phyloP scores from a whole-genome alignment of 2,329 filamentous ascomycete genomes.

The Fusarium sp. region DNA sequence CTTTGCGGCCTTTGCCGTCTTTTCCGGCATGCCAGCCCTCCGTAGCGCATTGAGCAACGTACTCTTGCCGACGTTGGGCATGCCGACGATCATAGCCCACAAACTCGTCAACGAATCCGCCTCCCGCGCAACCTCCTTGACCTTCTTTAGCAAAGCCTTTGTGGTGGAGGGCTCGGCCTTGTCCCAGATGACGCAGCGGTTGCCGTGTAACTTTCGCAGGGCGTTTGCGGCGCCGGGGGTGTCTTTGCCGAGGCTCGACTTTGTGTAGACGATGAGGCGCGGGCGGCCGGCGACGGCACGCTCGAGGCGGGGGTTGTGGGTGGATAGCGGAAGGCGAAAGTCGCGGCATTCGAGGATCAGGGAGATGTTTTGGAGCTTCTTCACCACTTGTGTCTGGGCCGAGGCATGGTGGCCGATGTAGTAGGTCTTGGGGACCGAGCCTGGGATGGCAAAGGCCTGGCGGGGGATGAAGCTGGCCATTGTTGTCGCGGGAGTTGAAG shows the following conservation, averaged over 20 bases:
- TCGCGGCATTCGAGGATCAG: conserved; percentile 96
- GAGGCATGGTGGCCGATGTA: conserved; percentile 93
- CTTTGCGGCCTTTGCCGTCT: conserved; percentile 73
- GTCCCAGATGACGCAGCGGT: conserved; percentile 59
- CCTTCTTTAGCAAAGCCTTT: conserved; percentile 52
- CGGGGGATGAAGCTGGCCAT: conserved; percentile 76
- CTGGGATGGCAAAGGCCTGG: conserved; percentile 75
- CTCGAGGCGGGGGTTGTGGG: conserved; percentile 91
- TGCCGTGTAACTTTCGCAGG: conserved; percentile 51
- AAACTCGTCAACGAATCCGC: conserved; percentile 79
- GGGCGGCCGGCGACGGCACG: conserved; percentile 77
- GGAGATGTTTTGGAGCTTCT: conserved; percentile 83
- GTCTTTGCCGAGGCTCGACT: conserved; percentile 76
- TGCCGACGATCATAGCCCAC: conserved; percentile 89
- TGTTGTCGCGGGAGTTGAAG: conserved; percentile 9
- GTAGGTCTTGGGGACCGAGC: conserved; percentile 86
- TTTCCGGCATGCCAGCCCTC: conserved; percentile 66
- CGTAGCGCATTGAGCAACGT: conserved; percentile 92
- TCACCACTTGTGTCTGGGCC: conserved; percentile 81
- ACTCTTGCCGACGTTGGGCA: conserved; percentile 98
- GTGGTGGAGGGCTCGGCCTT: conserved; percentile 51
- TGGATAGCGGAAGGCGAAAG: conserved; percentile 89
- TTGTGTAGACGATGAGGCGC: conserved; percentile 90
- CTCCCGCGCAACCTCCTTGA: conserved; percentile 47
- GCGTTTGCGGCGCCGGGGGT: conserved; percentile 43